These are phyloP conservation scores for Epichloe typhina DNA, from an alignment of 2,329 filamentous ascomycete genomes.

Conservation along the genomic window DNA sequence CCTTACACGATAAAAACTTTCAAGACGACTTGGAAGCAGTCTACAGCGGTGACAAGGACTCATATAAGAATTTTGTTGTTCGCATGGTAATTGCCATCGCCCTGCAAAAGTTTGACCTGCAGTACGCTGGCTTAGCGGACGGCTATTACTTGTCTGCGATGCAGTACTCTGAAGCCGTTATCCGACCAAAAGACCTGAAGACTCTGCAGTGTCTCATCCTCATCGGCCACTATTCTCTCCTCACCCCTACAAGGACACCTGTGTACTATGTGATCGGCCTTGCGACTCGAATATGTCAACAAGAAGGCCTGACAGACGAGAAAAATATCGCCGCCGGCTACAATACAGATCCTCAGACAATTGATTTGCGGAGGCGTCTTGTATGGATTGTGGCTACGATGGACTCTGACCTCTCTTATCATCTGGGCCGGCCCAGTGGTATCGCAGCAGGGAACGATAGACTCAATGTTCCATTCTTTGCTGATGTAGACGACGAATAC, in stretches of 20 bases:
- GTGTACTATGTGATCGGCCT: constrained; percentile 89
- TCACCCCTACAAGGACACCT: constrained; percentile 83
- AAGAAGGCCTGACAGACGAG: constrained; percentile 77
- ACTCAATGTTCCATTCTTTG: constrained; percentile 76
- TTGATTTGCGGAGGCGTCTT: constrained; percentile 80
- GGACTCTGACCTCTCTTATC: constrained; percentile 79
- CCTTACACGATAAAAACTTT: constrained; percentile 73
- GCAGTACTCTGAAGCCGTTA: constrained; percentile 66
- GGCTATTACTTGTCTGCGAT: constrained; percentile 90
- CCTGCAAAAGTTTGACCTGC: constrained; percentile 78
- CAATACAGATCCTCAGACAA: constrained; percentile 54
- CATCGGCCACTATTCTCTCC: constrained; percentile 79
- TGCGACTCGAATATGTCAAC: constrained; percentile 76
- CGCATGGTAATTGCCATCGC: constrained; percentile 91
- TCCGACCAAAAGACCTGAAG: constrained; percentile 78
- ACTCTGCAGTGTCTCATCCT: constrained; percentile 82
- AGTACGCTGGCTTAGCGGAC: constrained; percentile 87
- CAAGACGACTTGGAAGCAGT: constrained; percentile 66
- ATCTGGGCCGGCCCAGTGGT: constrained; percentile 73
- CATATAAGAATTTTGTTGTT: constrained; percentile 77
- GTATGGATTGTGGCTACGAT: constrained; percentile 82
- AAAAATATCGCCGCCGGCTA: constrained; percentile 63
- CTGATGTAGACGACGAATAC: constrained; percentile 66
- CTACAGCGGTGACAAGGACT: constrained; percentile 60
- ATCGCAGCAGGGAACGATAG: constrained; percentile 73